Conservation (phyloP, 352 stramenopile genomes). For the Phytopythium delawarense region DNA sequence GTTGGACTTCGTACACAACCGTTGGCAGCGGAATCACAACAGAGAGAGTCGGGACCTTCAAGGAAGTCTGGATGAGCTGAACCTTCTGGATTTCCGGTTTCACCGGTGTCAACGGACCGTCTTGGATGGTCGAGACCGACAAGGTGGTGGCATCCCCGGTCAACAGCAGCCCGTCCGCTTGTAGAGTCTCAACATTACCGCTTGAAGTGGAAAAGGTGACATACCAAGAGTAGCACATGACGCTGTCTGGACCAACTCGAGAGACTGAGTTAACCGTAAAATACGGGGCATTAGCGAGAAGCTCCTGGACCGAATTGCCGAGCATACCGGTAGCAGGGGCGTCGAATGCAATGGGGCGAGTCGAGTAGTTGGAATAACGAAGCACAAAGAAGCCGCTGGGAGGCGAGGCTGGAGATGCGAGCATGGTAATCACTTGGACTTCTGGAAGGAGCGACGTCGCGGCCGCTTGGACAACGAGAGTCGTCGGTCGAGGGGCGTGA, state of each 20-base stretch:
- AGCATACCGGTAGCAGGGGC: slow-evolving; percentile 14
- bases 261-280: slow-evolving; percentile 19
- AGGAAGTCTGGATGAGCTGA: slow-evolving; percentile 5
- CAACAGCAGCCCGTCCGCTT: slow-evolving; percentile 16
- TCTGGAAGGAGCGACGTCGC: slow-evolving; percentile 13
- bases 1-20: slow-evolving; percentile 24
- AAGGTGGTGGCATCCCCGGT: slow-evolving; percentile 16
- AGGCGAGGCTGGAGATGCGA: slow-evolving; percentile 5
- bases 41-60: slow-evolving; percentile 8
- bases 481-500: slow-evolving; percentile 14
- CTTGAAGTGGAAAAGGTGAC: slow-evolving; percentile 30
- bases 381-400: slow-evolving; percentile 27
- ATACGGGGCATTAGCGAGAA: slow-evolving; percentile 18
- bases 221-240: slow-evolving; percentile 30
- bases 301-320: slow-evolving; percentile 23
- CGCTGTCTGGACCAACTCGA: slow-evolving; percentile 25
- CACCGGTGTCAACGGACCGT: slow-evolving; percentile 17
- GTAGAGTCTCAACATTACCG: slow-evolving; percentile 26
- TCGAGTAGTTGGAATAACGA: slow-evolving; percentile 2
- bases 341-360: slow-evolving; percentile 26
- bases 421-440: slow-evolving; percentile 23
- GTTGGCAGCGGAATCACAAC: slow-evolving; percentile 12
- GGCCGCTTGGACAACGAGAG: slow-evolving; percentile 9
- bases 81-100: slow-evolving; percentile 17
- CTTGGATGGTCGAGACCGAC: slow-evolving; percentile 15